Percentiles rank a stretch among this genome's conserved stretches.
These are phyloP conservation scores for Trypanosoma mega DNA, from an alignment of 208 protist species.

Conservation along the genomic window DNA sequence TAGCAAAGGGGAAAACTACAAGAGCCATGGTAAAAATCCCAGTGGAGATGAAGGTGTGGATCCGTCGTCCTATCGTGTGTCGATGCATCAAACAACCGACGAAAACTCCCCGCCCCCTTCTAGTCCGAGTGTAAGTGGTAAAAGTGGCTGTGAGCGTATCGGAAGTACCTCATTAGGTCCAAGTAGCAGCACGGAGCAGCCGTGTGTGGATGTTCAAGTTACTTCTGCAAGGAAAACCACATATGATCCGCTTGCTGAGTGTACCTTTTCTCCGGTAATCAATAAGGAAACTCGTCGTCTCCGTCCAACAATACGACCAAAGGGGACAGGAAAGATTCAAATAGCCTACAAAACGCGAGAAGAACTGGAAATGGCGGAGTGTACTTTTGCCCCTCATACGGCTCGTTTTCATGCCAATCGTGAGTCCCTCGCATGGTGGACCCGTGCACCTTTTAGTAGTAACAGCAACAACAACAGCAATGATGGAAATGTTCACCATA, in stretches of 20 bases:
- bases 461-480: not conserved
- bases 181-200: slow-evolving; percentile 28
- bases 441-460: slow-evolving; percentile 7
- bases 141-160: too few relatives aligned
- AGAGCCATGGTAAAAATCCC: too few relatives aligned
- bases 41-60: too few relatives aligned
- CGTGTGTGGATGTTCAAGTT: slow-evolving; percentile 22
- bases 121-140: not conserved
- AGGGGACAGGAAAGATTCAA: not conserved
- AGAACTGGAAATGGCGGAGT: slow-evolving; percentile 17
- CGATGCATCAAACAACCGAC: too few relatives aligned
- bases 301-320: not conserved
- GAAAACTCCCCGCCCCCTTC: not conserved
- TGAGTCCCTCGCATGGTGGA: slow-evolving; percentile 26
- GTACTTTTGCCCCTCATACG: slow-evolving; percentile 23
- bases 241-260: slow-evolving; percentile 46
- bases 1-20: too few relatives aligned
- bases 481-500: not conserved
- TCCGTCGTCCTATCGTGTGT: too few relatives aligned
- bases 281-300: slow-evolving; percentile 28
- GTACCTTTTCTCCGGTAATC: slow-evolving; percentile 54
- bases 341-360: slow-evolving; percentile 3
- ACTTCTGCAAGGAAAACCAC: slow-evolving; percentile 27
- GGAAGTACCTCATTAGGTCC: too few relatives aligned
- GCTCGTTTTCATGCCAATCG: slow-evolving; percentile 22